phyloP scores from a whole-genome alignment of 1,139 yeast genomes.

The Suhomyces bokatorum region DNA sequence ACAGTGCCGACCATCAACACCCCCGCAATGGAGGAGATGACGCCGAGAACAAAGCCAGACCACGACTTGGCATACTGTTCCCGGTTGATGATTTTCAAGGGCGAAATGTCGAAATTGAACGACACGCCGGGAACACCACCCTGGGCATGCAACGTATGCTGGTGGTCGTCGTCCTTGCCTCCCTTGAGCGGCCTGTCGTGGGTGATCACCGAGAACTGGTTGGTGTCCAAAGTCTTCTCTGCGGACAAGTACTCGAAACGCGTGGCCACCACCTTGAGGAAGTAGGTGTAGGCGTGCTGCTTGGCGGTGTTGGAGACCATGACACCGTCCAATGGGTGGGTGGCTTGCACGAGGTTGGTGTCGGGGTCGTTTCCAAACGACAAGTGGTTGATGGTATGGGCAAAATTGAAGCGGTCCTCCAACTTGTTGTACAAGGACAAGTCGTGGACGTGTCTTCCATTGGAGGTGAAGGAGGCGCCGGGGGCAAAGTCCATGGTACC shows the following conservation, averaged over 20 bases:
- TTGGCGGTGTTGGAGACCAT: constrained; percentile 46
- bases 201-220: constrained; percentile 87
- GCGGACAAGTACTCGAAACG: constrained; percentile 69
- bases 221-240: constrained; percentile 62
- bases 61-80: constrained; percentile 79
- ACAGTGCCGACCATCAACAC: constrained; percentile 90
- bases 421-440: constrained; percentile 64
- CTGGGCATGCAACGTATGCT: constrained; percentile 75
- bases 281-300: constrained; percentile 72
- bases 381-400: constrained; percentile 75
- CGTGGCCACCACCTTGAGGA: constrained; percentile 86
- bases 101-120: constrained; percentile 87
- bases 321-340: constrained; percentile 73
- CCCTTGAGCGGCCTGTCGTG: constrained; percentile 86
- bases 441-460: constrained; percentile 78
- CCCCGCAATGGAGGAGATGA: constrained; percentile 89
- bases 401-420: constrained; percentile 59
- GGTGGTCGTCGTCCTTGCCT: constrained; percentile 89
- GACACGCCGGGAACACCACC: constrained; percentile 94
- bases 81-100: constrained; percentile 84
- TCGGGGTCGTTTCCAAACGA: constrained; percentile 72
- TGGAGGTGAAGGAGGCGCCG: constrained; percentile 63
- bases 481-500: constrained; percentile 97
- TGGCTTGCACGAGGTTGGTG: constrained; percentile 15
- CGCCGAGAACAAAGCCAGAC: constrained; percentile 83